A percentile compares a stretch with the other conserved stretches of the same genome.
Conservation (phyloP, 371 early-diverging fungal species). For the Mortierella sp. region DNA sequence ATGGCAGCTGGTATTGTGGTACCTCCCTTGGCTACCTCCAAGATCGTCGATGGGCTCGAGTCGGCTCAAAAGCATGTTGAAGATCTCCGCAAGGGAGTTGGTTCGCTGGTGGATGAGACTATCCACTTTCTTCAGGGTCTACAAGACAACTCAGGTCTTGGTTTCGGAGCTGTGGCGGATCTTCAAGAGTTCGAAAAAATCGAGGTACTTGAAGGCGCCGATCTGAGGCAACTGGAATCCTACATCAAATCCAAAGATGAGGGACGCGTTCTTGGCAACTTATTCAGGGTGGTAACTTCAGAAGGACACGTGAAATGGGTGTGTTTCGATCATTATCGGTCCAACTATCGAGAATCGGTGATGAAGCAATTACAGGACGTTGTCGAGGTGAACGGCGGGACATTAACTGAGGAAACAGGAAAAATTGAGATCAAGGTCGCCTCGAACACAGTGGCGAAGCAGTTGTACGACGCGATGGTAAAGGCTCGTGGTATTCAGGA, state of each 20-base stretch:
- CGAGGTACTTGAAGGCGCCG: slow-evolving; percentile 20
- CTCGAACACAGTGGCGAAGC: neutral
- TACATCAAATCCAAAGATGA: neutral
- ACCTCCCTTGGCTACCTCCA: neutral
- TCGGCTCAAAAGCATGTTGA: too few relatives aligned
- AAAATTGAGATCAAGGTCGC: neutral
- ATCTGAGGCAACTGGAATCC: slow-evolving; percentile 4
- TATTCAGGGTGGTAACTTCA: neutral
- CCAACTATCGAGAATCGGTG: neutral
- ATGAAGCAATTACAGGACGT: too few relatives aligned
- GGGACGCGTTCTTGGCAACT: neutral
- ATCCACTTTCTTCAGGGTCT: slow-evolving; percentile 2
- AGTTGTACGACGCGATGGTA: slow-evolving; percentile 10
- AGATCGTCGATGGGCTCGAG: neutral
- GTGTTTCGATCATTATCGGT: neutral
- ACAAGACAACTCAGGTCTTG: neutral
- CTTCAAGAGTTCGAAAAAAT: neutral
- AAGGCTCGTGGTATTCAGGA: slow-evolving; percentile 2
- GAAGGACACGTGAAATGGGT: slow-evolving; percentile 15
- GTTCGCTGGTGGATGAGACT: slow-evolving; percentile 3
- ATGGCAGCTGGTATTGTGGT: slow-evolving; percentile 11
- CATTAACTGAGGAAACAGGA: too few relatives aligned
- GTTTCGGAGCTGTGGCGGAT: neutral
- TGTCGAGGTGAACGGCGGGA: too few relatives aligned
- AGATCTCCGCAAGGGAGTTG: neutral